These are phyloP conservation scores for Bromus sterilis DNA, from an alignment of 176 grass and related monocot species.

Conservation along the genomic window DNA sequence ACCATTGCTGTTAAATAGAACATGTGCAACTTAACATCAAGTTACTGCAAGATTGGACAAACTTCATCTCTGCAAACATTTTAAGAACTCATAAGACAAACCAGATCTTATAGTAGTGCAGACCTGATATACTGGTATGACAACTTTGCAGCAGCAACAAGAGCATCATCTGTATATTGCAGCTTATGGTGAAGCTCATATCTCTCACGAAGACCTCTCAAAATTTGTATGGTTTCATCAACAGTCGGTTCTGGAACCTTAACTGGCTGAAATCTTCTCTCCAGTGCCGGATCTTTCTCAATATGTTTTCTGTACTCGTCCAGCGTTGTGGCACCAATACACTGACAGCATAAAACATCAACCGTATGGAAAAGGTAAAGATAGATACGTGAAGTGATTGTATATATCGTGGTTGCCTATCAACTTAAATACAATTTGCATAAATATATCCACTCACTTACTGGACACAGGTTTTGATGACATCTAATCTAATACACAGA, in stretches of 20 bases:
- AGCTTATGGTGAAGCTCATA: conserved; percentile 98
- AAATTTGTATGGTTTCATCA: conserved; percentile 97
- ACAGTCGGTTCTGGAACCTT: conserved; percentile 96
- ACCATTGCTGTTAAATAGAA: neutral
- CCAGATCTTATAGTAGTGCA: neutral
- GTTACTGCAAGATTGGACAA: neutral
- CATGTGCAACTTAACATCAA: neutral
- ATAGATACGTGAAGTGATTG: neutral
- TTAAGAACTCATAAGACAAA: neutral
- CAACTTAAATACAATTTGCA: neutral
- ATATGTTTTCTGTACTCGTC: conserved; percentile 99
- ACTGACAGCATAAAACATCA: conserved; percentile 43
- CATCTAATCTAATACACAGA: neutral
- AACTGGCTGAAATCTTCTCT: conserved; percentile 97
- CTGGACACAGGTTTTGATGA: neutral
- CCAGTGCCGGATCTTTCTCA: conserved; percentile 94
- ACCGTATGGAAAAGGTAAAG: neutral
- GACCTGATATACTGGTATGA: conserved; percentile 98
- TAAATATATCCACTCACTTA: neutral
- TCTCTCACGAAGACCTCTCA: conserved; percentile 92
- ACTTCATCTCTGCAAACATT: neutral
- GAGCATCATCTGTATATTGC: conserved; percentile 83
- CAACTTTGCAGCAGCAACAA: conserved; percentile 79
- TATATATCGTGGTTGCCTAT: neutral
- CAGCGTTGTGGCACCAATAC: conserved; percentile 92